Percentiles rank a stretch among this genome's conserved stretches.
Evolutionary conservation across 345 rosid species (phyloP).

Genomic region (Moricandia moricandioides): DNA sequence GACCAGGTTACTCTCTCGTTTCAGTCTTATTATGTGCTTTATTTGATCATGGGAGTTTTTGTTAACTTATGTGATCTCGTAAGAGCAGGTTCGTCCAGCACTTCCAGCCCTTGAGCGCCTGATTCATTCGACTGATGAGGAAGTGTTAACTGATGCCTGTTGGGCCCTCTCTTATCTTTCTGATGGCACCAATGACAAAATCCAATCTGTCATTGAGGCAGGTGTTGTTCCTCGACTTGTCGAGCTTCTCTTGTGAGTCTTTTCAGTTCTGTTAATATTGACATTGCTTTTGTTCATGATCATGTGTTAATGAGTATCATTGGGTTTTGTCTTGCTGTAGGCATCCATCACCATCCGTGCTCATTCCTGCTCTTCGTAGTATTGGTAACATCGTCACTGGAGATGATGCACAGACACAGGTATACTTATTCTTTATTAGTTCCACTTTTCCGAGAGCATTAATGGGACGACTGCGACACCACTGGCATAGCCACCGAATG

Average conservation of each 20-base stretch:
- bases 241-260: constrained; percentile 79
- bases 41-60: background rate
- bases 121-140: constrained; percentile 88
- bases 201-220: constrained; percentile 90
- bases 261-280: background rate
- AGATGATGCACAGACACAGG: constrained; percentile 76
- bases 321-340: constrained; percentile 26
- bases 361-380: constrained; percentile 81
- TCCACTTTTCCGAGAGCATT: background rate
- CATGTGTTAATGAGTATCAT: background rate
- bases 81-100: constrained; percentile 71
- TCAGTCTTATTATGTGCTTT: background rate
- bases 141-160: constrained; percentile 95
- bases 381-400: constrained; percentile 90
- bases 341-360: constrained; percentile 76
- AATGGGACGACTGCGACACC: constrained; percentile 1
- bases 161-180: constrained; percentile 98
- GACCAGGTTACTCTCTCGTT: constrained; percentile 51
- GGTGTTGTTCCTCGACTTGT: constrained; percentile 80
- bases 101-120: constrained; percentile 84
- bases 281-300: background rate
- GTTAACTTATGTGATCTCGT: background rate
- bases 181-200: constrained; percentile 96
- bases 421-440: constrained; percentile 9
- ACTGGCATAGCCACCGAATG: background rate